Percentiles rank a stretch among this genome's conserved stretches.
phyloP scores from a whole-genome alignment of 192 early-diverging fungal genomes.

The Coemansia sp. region DNA sequence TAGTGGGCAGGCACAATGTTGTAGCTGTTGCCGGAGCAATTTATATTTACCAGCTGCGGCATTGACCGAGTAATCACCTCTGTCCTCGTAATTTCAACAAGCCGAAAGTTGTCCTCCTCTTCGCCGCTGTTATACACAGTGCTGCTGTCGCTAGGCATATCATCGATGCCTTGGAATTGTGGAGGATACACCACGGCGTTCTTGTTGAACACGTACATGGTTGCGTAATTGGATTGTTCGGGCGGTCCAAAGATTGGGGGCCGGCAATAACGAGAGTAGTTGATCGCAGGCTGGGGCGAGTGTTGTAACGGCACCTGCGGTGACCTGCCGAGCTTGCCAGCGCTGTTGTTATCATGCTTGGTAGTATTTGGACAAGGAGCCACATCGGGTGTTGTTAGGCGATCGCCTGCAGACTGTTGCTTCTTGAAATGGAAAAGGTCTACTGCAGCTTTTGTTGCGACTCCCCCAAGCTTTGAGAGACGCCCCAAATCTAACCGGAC shows the following conservation, averaged over 20 bases:
- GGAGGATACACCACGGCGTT: constrained; percentile 1
- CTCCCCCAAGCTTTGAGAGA: constrained; percentile 17
- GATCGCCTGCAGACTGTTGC: not conserved
- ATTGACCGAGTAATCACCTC: constrained; percentile 1
- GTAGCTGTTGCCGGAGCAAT: constrained; percentile 14
- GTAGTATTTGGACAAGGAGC: not conserved
- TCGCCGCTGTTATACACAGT: constrained; percentile 8
- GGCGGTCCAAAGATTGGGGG: not conserved
- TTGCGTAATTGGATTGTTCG: not conserved
- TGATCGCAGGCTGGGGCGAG: not conserved
- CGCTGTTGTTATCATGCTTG: not conserved
- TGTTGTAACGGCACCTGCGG: not conserved
- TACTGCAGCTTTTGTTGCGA: constrained; percentile 14
- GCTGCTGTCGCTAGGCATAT: constrained; percentile 9
- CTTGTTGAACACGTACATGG: not conserved
- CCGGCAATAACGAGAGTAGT: constrained; percentile 2
- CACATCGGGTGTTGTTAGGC: not conserved
- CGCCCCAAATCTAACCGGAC: constrained; percentile 18
- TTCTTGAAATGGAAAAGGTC: constrained; percentile 12
- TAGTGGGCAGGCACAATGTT: constrained; percentile 9
- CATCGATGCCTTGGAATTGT: not conserved
- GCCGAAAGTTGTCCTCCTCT: not conserved
- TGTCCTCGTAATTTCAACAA: constrained; percentile 3
- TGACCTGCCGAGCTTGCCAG: not conserved
- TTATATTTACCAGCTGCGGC: constrained; percentile 42